A percentile compares a stretch with the other conserved stretches of the same genome.
Evolutionary conservation across 129 eudicot genomes (phyloP).

Genomic region (Mikania micrantha): DNA sequence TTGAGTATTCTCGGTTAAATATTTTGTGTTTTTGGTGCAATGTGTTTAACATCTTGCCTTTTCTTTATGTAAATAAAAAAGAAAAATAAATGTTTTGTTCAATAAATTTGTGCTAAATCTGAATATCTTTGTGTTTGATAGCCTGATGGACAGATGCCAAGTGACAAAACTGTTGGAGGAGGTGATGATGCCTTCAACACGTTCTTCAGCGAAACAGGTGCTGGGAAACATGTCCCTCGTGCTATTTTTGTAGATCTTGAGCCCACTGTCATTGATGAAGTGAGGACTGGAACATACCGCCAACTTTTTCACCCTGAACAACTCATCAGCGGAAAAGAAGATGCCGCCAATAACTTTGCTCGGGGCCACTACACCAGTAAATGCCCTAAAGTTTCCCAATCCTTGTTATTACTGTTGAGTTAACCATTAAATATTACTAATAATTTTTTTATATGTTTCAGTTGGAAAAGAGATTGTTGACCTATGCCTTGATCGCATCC

Average conservation of each 20-base stretch:
- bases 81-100: not conserved
- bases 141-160: conserved; percentile 68
- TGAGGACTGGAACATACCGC: conserved; percentile 44
- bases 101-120: not conserved
- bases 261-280: conserved; percentile 65
- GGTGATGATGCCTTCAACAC: conserved; percentile 56
- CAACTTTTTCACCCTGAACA: conserved; percentile 5
- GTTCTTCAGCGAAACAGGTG: conserved; percentile 59
- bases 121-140: not conserved
- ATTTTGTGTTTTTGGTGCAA: too few species aligned
- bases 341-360: conserved; percentile 64
- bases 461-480: conserved; percentile 59
- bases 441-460: conserved; percentile 15
- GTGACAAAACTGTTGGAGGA: conserved; percentile 27
- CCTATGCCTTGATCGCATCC: conserved; percentile 52
- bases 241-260: conserved; percentile 40
- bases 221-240: conserved; percentile 11
- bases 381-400: too few species aligned
- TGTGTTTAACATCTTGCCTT: too few species aligned
- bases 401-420: too few species aligned
- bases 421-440: too few species aligned
- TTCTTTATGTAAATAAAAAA: too few species aligned
- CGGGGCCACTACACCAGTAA: conserved; percentile 66
- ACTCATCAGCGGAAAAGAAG: conserved; percentile 23
- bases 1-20: too few species aligned